phyloP scores from a whole-genome alignment of 1,284 basidiomycete genomes.

The Entoloma clypeatum region DNA sequence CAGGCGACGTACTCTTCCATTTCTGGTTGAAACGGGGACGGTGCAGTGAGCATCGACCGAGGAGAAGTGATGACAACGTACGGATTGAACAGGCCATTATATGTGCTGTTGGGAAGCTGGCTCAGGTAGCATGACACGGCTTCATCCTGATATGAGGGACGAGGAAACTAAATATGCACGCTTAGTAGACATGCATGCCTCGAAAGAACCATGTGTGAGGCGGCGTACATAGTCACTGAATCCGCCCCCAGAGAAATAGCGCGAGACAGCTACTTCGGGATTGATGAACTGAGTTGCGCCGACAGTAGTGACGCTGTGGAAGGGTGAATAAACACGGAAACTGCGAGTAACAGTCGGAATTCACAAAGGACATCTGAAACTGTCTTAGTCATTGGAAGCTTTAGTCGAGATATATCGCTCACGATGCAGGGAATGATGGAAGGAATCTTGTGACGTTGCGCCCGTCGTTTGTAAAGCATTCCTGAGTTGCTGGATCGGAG shows the following conservation, averaged over 20 bases:
- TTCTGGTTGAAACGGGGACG: slow-evolving; percentile 16
- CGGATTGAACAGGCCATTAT: slow-evolving; percentile 58
- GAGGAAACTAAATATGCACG: slow-evolving; percentile 40
- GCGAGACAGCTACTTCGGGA: slow-evolving; percentile 44
- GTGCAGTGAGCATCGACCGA: neutral
- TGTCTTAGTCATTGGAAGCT: too few species aligned
- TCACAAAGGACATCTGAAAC: too few species aligned
- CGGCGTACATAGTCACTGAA: slow-evolving; percentile 56
- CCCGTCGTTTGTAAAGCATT: slow-evolving; percentile 59
- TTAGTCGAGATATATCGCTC: slow-evolving; percentile 12
- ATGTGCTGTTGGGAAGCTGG: slow-evolving; percentile 43
- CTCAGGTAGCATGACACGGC: slow-evolving; percentile 42
- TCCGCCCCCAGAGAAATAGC: slow-evolving; percentile 57
- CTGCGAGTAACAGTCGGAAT: too few species aligned
- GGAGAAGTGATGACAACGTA: slow-evolving; percentile 27
- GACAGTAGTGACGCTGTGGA: slow-evolving; percentile 55
- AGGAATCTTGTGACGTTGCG: slow-evolving; percentile 50
- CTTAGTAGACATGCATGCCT: slow-evolving; percentile 3
- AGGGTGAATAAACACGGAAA: too few species aligned
- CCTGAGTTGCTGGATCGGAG: slow-evolving; percentile 41
- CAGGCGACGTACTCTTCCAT: slow-evolving; percentile 27
- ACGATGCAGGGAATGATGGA: slow-evolving; percentile 54
- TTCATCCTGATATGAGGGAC: slow-evolving; percentile 50
- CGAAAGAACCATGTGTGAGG: neutral
- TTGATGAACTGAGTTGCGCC: slow-evolving; percentile 53